A percentile compares a stretch with the other conserved stretches of the same genome.
Conservation (phyloP, 345 rosid species). For the Ceriops tagal region DNA sequence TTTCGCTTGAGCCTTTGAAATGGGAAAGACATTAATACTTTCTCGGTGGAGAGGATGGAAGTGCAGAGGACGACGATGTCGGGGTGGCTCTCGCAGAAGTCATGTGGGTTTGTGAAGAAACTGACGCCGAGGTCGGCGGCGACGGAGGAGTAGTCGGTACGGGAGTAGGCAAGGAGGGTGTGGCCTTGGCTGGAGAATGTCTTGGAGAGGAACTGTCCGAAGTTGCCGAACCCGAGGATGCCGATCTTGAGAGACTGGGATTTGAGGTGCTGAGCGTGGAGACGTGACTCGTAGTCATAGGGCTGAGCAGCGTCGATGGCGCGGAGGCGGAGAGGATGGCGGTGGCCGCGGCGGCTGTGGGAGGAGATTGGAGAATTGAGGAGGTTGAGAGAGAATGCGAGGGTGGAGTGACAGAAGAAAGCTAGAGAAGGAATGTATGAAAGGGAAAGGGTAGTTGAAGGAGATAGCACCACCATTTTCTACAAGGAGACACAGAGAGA, state of each 20-base stretch:
- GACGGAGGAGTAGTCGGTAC: slow-evolving; percentile 45
- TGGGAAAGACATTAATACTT: slow-evolving; percentile 51
- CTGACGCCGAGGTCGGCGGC: slow-evolving; percentile 35
- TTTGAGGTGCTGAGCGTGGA: slow-evolving; percentile 17
- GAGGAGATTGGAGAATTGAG: background rate
- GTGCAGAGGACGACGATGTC: slow-evolving; percentile 70
- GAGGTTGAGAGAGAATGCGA: background rate
- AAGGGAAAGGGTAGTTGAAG: background rate
- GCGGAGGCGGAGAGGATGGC: slow-evolving; percentile 14
- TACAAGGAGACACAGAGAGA: too few relatives aligned
- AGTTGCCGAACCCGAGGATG: slow-evolving; percentile 70
- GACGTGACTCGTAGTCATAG: slow-evolving; percentile 23
- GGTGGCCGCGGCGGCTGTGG: background rate
- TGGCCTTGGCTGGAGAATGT: slow-evolving; percentile 65
- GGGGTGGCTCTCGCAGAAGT: slow-evolving; percentile 76
- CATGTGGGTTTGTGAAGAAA: slow-evolving; percentile 57
- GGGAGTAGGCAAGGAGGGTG: slow-evolving; percentile 54
- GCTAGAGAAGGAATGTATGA: background rate
- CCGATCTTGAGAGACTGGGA: slow-evolving; percentile 52
- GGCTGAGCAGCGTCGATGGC: slow-evolving; percentile 30
- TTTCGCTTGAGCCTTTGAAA: slow-evolving; percentile 59
- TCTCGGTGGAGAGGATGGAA: slow-evolving; percentile 67
- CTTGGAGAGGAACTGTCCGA: slow-evolving; percentile 72
- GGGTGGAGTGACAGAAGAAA: background rate
- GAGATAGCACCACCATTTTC: slow-evolving; percentile 2